phyloP scores from a whole-genome alignment of 371 early-diverging fungal genomes.

The Apophysomyces ossiformis region DNA sequence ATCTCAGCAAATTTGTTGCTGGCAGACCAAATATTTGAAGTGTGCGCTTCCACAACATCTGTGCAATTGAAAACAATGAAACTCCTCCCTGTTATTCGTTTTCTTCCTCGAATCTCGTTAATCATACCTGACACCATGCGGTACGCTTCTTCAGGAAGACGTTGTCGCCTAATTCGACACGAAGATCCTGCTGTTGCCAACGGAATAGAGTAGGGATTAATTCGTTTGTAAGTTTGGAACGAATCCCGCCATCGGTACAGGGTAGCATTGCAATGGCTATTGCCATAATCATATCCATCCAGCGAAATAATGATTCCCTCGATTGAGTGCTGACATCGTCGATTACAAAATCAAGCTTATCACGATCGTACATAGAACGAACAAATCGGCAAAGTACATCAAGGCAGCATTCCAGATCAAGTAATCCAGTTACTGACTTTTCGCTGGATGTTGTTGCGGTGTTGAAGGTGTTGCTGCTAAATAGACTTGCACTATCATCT shows the following conservation, averaged over 20 bases:
- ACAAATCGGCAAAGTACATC: constrained; percentile 38
- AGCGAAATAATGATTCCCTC: constrained; percentile 24
- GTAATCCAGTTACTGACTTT: constrained; percentile 3
- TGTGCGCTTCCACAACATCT: constrained; percentile 54
- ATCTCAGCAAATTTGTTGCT: constrained; percentile 49
- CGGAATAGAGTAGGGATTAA: constrained; percentile 44
- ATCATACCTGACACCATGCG: constrained; percentile 39
- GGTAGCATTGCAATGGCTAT: constrained; percentile 46
- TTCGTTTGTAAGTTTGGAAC: constrained; percentile 41
- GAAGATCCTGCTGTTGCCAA: constrained; percentile 33
- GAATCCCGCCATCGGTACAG: constrained; percentile 42
- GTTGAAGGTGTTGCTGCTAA: constrained; percentile 20
- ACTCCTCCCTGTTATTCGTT: not conserved
- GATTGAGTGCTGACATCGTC: not conserved
- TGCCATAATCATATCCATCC: constrained; percentile 44
- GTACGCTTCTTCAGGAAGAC: constrained; percentile 23
- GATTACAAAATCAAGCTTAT: not conserved
- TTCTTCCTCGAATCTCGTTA: not conserved
- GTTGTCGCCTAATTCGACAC: constrained; percentile 8
- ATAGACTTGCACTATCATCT: constrained; percentile 16
- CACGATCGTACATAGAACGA: constrained; percentile 22
- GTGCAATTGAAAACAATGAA: not conserved
- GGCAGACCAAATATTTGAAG: constrained; percentile 48
- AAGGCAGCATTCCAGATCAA: constrained; percentile 49
- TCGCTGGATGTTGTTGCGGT: constrained; percentile 10